These are phyloP conservation scores for Tulasnella sp. DNA, from an alignment of 768 basidiomycete species.

Conservation along the genomic window DNA sequence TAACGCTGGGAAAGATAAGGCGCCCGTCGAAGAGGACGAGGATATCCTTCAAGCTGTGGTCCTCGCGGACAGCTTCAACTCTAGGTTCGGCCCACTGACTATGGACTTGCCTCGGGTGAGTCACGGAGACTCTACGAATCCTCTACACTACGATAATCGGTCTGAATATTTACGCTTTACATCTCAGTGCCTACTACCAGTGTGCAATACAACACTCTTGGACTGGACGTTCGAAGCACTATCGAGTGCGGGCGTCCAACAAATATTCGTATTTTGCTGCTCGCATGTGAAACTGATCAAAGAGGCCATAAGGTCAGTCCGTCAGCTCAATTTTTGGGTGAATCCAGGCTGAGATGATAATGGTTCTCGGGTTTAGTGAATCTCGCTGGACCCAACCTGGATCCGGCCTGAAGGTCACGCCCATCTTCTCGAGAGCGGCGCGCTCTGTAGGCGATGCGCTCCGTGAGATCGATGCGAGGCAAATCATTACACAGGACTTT, in stretches of 20 bases:
- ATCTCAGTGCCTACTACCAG: slow-evolving; percentile 73
- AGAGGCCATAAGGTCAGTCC: slow-evolving; percentile 65
- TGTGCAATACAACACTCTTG: slow-evolving; percentile 86
- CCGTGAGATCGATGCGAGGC: slow-evolving; percentile 87
- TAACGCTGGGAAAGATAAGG: slow-evolving; percentile 49
- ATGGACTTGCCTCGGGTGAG: slow-evolving; percentile 75
- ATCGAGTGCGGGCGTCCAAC: slow-evolving; percentile 88
- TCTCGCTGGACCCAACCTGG: slow-evolving; percentile 79
- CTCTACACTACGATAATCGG: not conserved
- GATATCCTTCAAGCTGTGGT: slow-evolving; percentile 90
- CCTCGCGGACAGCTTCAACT: slow-evolving; percentile 94
- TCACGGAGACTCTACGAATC: slow-evolving; percentile 10
- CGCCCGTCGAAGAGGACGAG: slow-evolving; percentile 56
- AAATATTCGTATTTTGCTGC: slow-evolving; percentile 90
- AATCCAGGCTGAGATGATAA: not conserved
- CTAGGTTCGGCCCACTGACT: slow-evolving; percentile 84
- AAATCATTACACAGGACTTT: slow-evolving; percentile 83
- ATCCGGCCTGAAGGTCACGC: slow-evolving; percentile 71
- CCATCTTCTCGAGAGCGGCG: slow-evolving; percentile 75
- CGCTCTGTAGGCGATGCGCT: slow-evolving; percentile 86
- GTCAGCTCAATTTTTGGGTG: not conserved
- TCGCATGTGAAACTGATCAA: slow-evolving; percentile 84
- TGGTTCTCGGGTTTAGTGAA: slow-evolving; percentile 35
- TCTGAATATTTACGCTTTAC: not conserved
- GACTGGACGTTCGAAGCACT: slow-evolving; percentile 97